Conservation (phyloP, 176 grass and related monocot genomes). For the Alloteropsis semialata region DNA sequence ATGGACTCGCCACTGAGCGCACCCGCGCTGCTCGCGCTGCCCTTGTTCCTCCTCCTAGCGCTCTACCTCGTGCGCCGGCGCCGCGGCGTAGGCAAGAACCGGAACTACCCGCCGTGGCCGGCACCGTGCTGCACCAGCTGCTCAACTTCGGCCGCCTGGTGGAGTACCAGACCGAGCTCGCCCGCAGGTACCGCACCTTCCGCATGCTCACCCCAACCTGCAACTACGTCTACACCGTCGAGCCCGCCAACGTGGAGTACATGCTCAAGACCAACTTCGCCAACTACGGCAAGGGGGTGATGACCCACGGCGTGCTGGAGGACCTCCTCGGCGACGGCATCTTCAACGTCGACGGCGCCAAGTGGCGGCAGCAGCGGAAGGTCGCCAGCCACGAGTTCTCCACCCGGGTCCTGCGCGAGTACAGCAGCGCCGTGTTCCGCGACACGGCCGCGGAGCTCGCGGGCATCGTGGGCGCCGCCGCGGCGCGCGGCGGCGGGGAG, state of each 20-base stretch:
- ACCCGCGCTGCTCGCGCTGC: neutral
- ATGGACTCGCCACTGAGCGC: slow-evolving; percentile 18
- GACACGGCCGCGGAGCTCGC: slow-evolving; percentile 51
- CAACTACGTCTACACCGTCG: slow-evolving; percentile 73
- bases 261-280: slow-evolving; percentile 80
- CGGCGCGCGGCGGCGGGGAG: neutral
- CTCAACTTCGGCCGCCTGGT: slow-evolving; percentile 43
- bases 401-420: slow-evolving; percentile 58
- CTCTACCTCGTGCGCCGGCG: slow-evolving; percentile 14
- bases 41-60: neutral
- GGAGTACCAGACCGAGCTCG: slow-evolving; percentile 58
- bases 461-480: slow-evolving; percentile 25
- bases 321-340: slow-evolving; percentile 86
- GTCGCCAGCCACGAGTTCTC: slow-evolving; percentile 75
- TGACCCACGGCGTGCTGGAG: slow-evolving; percentile 28
- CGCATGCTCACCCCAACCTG: slow-evolving; percentile 58
- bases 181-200: slow-evolving; percentile 58
- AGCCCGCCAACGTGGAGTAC: slow-evolving; percentile 72
- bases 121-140: slow-evolving; percentile 62
- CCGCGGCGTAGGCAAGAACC: neutral
- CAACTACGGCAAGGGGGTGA: slow-evolving; percentile 74
- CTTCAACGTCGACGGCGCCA: slow-evolving; percentile 72
- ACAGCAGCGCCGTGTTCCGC: slow-evolving; percentile 64
- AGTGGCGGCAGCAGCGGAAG: slow-evolving; percentile 84
- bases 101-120: slow-evolving; percentile 57